phyloP scores from a whole-genome alignment of 2,329 filamentous ascomycete genomes.

The Colletotrichum destructivum region DNA sequence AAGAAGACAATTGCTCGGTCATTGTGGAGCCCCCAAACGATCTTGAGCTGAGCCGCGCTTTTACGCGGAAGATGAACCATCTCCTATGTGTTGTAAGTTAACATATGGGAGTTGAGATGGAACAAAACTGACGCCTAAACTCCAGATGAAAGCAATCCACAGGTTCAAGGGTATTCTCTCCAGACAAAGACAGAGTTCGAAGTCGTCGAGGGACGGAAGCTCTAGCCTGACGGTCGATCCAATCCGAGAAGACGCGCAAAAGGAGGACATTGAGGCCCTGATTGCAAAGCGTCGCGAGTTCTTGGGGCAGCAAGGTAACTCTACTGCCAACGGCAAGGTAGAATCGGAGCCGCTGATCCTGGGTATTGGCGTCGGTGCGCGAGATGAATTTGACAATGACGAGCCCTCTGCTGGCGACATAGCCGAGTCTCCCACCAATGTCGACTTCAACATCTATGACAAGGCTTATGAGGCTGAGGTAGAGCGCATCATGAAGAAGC shows the following conservation, averaged over 20 bases:
- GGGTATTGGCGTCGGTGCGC: conserved; percentile 79
- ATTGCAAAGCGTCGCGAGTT: conserved; percentile 63
- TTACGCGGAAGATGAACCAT: conserved; percentile 90
- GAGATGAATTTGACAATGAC: conserved; percentile 61
- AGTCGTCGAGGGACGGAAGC: conserved; percentile 26
- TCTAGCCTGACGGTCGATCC: conserved; percentile 43
- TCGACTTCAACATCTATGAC: conserved; percentile 91
- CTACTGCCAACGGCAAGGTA: conserved; percentile 70
- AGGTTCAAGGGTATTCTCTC: conserved; percentile 86
- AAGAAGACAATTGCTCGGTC: conserved; percentile 88
- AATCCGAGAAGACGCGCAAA: conserved; percentile 55
- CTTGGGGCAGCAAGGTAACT: conserved; percentile 53
- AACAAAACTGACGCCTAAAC: conserved; percentile 19
- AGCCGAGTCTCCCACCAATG: conserved; percentile 87
- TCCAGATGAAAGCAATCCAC: conserved; percentile 88
- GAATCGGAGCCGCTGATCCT: conserved; percentile 77
- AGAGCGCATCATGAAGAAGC: conserved; percentile 73
- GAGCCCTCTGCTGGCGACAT: conserved; percentile 67
- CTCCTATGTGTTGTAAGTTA: conserved; percentile 83
- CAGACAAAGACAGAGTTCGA: conserved; percentile 43
- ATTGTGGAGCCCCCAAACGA: conserved; percentile 88
- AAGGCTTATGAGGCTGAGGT: conserved; percentile 88
- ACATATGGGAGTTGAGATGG: background rate
- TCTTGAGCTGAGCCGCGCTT: conserved; percentile 90
- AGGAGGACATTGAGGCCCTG: conserved; percentile 65